Evolutionary conservation across 352 stramenopile genomes (phyloP).

Genomic region (Phytophthora sojae): DNA sequence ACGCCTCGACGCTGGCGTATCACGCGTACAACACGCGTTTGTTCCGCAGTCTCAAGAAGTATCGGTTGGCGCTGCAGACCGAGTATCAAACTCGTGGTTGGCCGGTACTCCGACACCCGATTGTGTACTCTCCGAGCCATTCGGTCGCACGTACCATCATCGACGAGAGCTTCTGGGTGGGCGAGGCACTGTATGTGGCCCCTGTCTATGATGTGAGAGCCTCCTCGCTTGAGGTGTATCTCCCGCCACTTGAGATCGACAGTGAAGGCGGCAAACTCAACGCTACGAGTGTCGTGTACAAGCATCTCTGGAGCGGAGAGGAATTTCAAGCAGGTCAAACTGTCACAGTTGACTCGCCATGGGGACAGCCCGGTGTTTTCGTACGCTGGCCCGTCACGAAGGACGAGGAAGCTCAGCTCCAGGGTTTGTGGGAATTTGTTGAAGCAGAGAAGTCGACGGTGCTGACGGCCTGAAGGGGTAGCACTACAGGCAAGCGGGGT

Average conservation of each 20-base stretch:
- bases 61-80: constrained; percentile 28
- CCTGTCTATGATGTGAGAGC: constrained; percentile 35
- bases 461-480: constrained; percentile 4
- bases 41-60: constrained; percentile 36
- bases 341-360: constrained; percentile 27
- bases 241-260: constrained; percentile 31
- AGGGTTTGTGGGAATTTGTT: constrained; percentile 31
- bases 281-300: constrained; percentile 24
- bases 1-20: constrained; percentile 24
- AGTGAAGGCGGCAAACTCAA: constrained; percentile 23
- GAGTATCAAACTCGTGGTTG: constrained; percentile 29
- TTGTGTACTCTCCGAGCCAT: constrained; percentile 33
- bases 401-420: constrained; percentile 27
- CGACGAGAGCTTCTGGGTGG: constrained; percentile 37
- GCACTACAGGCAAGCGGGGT: background rate
- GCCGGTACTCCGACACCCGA: constrained; percentile 33
- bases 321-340: constrained; percentile 24
- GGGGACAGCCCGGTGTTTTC: constrained; percentile 29
- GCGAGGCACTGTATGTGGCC: constrained; percentile 33
- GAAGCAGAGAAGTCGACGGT: constrained; percentile 29
- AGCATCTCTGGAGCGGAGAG: constrained; percentile 33
- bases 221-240: constrained; percentile 31
- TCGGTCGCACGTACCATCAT: constrained; percentile 18
- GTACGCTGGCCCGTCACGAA: constrained; percentile 36
- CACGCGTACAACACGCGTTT: constrained; percentile 35